These are phyloP conservation scores for Caulochytrium protostelioides DNA, from an alignment of 371 early-diverging fungal genomes.

Conservation along the genomic window DNA sequence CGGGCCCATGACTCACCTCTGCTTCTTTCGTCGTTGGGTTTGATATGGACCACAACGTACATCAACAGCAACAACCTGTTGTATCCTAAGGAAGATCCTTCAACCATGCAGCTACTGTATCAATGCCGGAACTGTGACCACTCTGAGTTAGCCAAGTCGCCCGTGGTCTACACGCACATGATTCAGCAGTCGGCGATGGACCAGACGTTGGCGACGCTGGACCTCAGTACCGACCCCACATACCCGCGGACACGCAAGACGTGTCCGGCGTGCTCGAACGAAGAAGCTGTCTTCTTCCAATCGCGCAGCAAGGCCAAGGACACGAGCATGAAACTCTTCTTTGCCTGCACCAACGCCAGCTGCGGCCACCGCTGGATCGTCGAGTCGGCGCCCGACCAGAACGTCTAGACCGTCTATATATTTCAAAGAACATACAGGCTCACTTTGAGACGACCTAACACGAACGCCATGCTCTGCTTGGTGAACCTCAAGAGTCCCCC, in stretches of 20 bases:
- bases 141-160: slow-evolving; percentile 57
- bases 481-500: no score
- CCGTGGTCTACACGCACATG: slow-evolving; percentile 67
- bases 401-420: no score
- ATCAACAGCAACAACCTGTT: slow-evolving; percentile 92
- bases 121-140: slow-evolving; percentile 90
- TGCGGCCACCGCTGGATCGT: slow-evolving; percentile 5
- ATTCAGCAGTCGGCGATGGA: slow-evolving; percentile 49
- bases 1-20: background rate
- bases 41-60: no score
- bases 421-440: no score
- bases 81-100: slow-evolving; percentile 82
- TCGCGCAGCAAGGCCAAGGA: slow-evolving; percentile 62
- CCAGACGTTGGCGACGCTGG: slow-evolving; percentile 10
- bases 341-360: slow-evolving; percentile 1
- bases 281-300: slow-evolving; percentile 78
- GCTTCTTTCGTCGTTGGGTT: no score
- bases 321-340: slow-evolving; percentile 48
- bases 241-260: slow-evolving; percentile 7
- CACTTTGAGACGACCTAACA: no score
- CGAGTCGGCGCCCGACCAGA: no score
- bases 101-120: slow-evolving; percentile 40
- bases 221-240: slow-evolving; percentile 18
- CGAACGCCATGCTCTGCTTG: no score
- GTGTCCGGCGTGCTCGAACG: slow-evolving; percentile 37